Conservation (phyloP, 208 protist genomes). For the Polymyxa betae region DNA sequence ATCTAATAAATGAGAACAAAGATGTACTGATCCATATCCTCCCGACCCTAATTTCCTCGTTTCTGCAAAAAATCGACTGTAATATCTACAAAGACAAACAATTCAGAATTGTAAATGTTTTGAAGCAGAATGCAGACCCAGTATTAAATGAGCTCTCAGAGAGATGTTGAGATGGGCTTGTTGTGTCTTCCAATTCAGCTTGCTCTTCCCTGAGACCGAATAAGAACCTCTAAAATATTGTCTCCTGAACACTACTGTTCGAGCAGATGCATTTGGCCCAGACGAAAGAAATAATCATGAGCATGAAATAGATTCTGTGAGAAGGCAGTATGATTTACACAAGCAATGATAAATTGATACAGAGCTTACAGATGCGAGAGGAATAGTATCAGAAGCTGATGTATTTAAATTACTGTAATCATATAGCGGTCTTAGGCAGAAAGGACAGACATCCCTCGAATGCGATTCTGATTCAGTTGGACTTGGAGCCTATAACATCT, state of each 20-base stretch:
- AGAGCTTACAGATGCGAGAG: neutral
- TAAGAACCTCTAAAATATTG: neutral
- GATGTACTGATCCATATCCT: slow-evolving; percentile 4
- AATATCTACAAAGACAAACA: neutral
- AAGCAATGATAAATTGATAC: neutral
- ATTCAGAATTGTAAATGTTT: neutral
- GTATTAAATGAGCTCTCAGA: slow-evolving; percentile 30
- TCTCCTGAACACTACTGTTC: neutral
- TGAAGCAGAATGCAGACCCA: neutral
- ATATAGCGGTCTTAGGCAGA: slow-evolving; percentile 22
- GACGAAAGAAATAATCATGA: slow-evolving; percentile 35
- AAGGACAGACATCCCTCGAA: neutral
- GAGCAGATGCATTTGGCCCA: slow-evolving; percentile 15
- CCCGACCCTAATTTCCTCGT: slow-evolving; percentile 2
- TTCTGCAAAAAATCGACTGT: slow-evolving; percentile 30
- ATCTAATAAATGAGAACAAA: slow-evolving; percentile 7
- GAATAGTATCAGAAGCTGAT: neutral
- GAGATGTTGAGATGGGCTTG: neutral
- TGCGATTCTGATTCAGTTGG: neutral
- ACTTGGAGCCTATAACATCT: neutral
- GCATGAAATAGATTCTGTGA: neutral
- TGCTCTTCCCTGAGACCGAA: neutral
- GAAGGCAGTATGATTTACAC: neutral
- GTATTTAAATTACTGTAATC: neutral
- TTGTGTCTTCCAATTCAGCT: neutral